phyloP scores from a whole-genome alignment of 305 asterid genomes.

The Fraxinus floribunda region DNA sequence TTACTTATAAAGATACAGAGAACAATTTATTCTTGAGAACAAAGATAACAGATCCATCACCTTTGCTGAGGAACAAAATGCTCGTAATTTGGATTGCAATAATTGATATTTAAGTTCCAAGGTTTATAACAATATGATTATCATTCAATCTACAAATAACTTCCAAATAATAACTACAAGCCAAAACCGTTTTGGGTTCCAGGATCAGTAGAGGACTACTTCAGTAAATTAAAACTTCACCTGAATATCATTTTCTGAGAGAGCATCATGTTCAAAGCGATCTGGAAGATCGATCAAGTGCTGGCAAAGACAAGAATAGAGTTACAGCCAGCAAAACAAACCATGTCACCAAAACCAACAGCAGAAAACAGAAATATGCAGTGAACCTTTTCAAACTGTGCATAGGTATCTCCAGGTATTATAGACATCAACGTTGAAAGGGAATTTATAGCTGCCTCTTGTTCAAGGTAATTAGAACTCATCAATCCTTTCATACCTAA shows the following conservation, averaged over 20 bases:
- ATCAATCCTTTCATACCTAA: conserved; percentile 73
- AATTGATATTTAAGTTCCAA: neutral
- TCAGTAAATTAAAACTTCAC: conserved; percentile 32
- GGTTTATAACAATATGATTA: neutral
- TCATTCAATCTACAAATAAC: conserved; percentile 5
- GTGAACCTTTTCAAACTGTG: conserved; percentile 82
- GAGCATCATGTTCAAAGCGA: conserved; percentile 61
- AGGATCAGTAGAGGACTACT: neutral
- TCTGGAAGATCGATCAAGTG: conserved; percentile 73
- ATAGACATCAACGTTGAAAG: conserved; percentile 86
- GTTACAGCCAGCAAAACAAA: conserved; percentile 27
- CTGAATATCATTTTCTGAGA: conserved; percentile 86
- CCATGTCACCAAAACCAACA: conserved; percentile 14
- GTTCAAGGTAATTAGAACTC: conserved; percentile 62
- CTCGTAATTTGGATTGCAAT: neutral
- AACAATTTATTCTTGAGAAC: neutral
- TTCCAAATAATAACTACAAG: neutral
- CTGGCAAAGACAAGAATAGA: conserved; percentile 45
- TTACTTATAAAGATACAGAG: neutral
- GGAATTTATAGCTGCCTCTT: conserved; percentile 77
- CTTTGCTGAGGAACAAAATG: neutral
- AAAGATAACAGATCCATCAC: neutral
- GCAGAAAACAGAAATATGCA: conserved; percentile 19
- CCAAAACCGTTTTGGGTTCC: neutral
- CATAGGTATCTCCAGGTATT: conserved; percentile 75